Base-by-base conservation (phyloP, 805 yeast species). In the Wickerhamomyces ciferrii region DNA sequence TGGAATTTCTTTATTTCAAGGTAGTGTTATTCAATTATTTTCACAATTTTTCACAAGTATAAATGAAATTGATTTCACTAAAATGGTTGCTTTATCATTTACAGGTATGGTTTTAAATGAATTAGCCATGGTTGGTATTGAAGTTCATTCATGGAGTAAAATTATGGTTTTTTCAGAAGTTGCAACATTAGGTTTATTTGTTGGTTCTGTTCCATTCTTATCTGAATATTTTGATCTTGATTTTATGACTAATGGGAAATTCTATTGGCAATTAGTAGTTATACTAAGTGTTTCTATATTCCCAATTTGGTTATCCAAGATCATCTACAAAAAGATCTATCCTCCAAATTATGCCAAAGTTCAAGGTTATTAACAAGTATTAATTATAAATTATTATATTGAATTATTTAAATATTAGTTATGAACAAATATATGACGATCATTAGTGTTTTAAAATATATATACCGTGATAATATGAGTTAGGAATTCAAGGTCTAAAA, bases 311-410 rank as follows among this genome's bases (percentile, higher is more conserved):
- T 69, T 84, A 2, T 82, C 83, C 3, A 87, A 87, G 64, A 73
- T 86, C 4, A 69, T 92, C 17, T 81, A 84, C 59, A 76, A 96
- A 52, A 81, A 72, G 50, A 65, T 94, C 47, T 79, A 90, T 54
- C 98, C 99, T 3, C 99, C 99, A 29, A 89, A 88, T 60, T 94
- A 94, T 64, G 97, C 97, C 9, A 94, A 94, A 65, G 98, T 94
- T 38, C 98, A 91, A 63, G 94, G 87, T 50, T 83, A 77, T 46
- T 82, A 34, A n/a, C n/a, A n/a, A 34, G 18, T 32, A 32, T 32
- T 32, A 8, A 29, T 48, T 27, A 17, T 25, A 48, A 14, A 36
- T 21, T n/a, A 39, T 36, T 29, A 40, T 24, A 18, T 15, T 19
- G 20, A 20, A 25, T 23, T 32, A 29, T 32, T 29, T 13, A 29